phyloP scores from a whole-genome alignment of 306 rosid genomes.

The Vicia faba region DNA sequence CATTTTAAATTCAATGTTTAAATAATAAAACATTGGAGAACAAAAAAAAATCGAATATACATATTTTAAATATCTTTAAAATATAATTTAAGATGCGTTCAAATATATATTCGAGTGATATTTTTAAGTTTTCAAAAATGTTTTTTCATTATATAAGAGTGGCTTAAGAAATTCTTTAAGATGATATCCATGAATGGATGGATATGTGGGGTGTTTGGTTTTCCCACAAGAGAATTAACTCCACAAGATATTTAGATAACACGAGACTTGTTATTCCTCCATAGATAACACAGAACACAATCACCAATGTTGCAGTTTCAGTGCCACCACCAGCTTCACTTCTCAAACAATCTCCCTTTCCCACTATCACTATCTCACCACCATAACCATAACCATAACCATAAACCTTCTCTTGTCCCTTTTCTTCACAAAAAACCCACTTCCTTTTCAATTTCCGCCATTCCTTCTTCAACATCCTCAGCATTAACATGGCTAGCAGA shows the following conservation, averaged over 20 bases:
- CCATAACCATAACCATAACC: neutral
- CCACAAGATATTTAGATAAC: neutral
- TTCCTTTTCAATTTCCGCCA: constrained; percentile 43
- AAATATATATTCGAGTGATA: too few species aligned
- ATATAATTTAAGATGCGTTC: too few species aligned
- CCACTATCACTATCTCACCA: neutral
- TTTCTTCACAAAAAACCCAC: constrained; percentile 45
- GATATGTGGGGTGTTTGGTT: neutral
- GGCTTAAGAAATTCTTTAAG: too few species aligned
- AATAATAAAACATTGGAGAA: too few species aligned
- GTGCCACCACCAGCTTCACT: neutral
- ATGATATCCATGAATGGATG: too few species aligned
- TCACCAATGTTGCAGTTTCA: neutral
- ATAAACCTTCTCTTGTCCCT: constrained; percentile 29
- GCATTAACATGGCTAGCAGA: constrained; percentile 54
- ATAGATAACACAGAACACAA: neutral
- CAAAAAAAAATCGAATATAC: too few species aligned
- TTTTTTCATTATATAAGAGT: too few species aligned
- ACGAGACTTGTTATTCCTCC: neutral
- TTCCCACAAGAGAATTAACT: neutral
- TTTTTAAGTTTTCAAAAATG: too few species aligned
- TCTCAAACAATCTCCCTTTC: neutral
- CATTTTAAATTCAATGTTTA: too few species aligned
- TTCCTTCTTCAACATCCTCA: constrained; percentile 39
- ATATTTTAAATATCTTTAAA: too few species aligned